Conservation (phyloP, 257 asterid genomes). For the Eucommia ulmoides region DNA sequence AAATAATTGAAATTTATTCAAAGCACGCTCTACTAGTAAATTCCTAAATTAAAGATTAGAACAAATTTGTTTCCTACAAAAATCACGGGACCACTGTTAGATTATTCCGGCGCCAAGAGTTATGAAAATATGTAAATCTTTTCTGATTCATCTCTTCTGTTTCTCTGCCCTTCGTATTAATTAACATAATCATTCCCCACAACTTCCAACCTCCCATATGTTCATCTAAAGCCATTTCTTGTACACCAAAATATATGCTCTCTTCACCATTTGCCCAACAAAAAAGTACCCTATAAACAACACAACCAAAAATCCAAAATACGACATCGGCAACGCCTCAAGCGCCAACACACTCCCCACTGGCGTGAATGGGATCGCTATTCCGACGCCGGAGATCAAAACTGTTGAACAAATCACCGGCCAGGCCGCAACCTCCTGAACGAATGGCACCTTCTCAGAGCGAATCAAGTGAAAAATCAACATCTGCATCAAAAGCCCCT, state of each 20-base stretch:
- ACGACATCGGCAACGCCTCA: slow-evolving; percentile 9
- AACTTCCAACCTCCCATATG: too few species aligned
- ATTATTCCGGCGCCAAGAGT: too few species aligned
- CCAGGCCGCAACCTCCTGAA: slow-evolving; percentile 17
- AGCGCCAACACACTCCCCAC: slow-evolving; percentile 6
- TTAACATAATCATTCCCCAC: too few species aligned
- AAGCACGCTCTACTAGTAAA: too few species aligned
- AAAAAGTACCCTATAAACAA: slow-evolving; percentile 13
- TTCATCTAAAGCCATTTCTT: slow-evolving; percentile 12
- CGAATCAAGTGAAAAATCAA: slow-evolving; percentile 15
- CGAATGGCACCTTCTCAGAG: slow-evolving; percentile 12
- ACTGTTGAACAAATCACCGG: slow-evolving; percentile 14
- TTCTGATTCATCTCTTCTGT: too few species aligned
- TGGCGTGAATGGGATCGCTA: slow-evolving; percentile 10
- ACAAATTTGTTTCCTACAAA: too few species aligned
- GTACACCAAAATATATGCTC: slow-evolving; percentile 6
- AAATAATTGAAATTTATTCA: too few species aligned
- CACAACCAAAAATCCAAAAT: slow-evolving; percentile 11
- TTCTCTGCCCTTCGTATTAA: too few species aligned
- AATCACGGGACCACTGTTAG: too few species aligned
- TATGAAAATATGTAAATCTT: too few species aligned
- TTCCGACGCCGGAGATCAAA: slow-evolving; percentile 13
- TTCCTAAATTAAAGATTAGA: too few species aligned
- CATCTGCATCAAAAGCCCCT: slow-evolving; percentile 20
- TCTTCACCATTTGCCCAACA: slow-evolving; percentile 11